phyloP scores from a whole-genome alignment of 305 asterid species.

The Fraxinus sp. region DNA sequence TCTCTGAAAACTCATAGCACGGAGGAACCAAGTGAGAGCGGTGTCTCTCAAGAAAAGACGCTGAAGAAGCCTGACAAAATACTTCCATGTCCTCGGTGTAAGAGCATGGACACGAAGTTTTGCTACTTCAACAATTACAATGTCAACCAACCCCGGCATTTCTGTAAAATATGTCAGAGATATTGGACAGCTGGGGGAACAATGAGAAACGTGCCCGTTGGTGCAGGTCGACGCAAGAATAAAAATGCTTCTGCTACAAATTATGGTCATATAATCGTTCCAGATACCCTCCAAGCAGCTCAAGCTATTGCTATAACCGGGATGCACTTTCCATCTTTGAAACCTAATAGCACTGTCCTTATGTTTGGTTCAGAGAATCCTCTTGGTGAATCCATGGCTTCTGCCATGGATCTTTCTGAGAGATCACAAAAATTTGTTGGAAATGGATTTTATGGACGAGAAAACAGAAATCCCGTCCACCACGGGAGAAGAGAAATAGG shows the following conservation, averaged over 20 bases:
- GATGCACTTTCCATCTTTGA: constrained; percentile 31
- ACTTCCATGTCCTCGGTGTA: constrained; percentile 76
- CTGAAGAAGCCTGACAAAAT: constrained; percentile 68
- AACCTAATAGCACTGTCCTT: constrained; percentile 41
- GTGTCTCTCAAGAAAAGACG: constrained; percentile 38
- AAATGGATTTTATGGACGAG: constrained; percentile 23
- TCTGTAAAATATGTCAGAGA: constrained; percentile 76
- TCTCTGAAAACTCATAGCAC: constrained; percentile 25
- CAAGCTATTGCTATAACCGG: constrained; percentile 32
- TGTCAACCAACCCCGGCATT: constrained; percentile 77
- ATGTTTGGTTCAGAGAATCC: constrained; percentile 46
- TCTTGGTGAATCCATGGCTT: constrained; percentile 33
- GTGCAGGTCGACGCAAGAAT: constrained; percentile 78
- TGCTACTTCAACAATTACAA: constrained; percentile 90
- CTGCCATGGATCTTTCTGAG: constrained; percentile 27
- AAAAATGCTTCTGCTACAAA: constrained; percentile 32
- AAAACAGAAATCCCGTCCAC: constrained; percentile 15
- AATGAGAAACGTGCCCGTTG: constrained; percentile 73
- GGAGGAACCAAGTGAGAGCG: constrained; percentile 37
- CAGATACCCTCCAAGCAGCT: constrained; percentile 33
- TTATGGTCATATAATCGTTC: constrained; percentile 35
- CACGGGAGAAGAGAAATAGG: constrained; percentile 13
- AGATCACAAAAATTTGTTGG: constrained; percentile 27
- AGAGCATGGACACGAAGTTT: constrained; percentile 78
- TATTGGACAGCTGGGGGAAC: constrained; percentile 91